These are phyloP conservation scores for Epichloe hybrida DNA, from an alignment of 2,329 filamentous ascomycete genomes.

Conservation along the genomic window DNA sequence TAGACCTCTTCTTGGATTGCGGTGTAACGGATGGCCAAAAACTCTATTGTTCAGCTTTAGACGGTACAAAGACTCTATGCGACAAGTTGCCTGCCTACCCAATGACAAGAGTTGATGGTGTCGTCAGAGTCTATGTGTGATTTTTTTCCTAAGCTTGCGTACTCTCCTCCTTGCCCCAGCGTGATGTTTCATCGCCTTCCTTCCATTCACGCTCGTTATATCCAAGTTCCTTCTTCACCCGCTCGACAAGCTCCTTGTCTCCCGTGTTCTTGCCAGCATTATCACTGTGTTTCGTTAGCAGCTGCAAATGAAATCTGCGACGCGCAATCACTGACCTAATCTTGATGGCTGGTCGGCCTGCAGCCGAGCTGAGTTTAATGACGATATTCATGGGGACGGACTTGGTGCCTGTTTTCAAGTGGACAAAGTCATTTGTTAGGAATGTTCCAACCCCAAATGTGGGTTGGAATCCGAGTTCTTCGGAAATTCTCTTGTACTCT, in stretches of 20 bases:
- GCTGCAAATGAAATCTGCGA: background rate
- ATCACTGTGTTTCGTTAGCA: slow-evolving; percentile 33
- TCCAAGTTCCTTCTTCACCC: slow-evolving; percentile 73
- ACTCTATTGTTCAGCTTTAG: too few relatives aligned
- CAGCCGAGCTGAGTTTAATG: slow-evolving; percentile 85
- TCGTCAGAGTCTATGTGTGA: background rate
- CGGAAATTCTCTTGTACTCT: slow-evolving; percentile 75
- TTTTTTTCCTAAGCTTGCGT: background rate
- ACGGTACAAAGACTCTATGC: background rate
- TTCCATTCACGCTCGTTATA: slow-evolving; percentile 79
- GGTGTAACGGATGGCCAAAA: too few relatives aligned
- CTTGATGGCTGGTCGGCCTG: slow-evolving; percentile 74
- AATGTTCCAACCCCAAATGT: slow-evolving; percentile 93
- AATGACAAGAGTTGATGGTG: background rate
- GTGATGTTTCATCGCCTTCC: slow-evolving; percentile 66
- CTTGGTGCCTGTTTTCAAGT: slow-evolving; percentile 60
- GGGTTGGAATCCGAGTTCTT: slow-evolving; percentile 67
- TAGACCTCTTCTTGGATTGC: too few relatives aligned
- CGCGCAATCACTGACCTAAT: slow-evolving; percentile 40
- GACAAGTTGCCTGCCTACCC: background rate
- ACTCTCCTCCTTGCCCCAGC: slow-evolving; percentile 54
- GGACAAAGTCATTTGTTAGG: slow-evolving; percentile 86
- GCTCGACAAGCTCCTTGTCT: slow-evolving; percentile 60
- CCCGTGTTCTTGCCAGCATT: slow-evolving; percentile 93
- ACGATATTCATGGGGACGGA: slow-evolving; percentile 92